Evolutionary conservation across 331 rosid species (phyloP), one percentile per base, ranked within the genome.

Genomic region (Quercus tomentella): DNA sequence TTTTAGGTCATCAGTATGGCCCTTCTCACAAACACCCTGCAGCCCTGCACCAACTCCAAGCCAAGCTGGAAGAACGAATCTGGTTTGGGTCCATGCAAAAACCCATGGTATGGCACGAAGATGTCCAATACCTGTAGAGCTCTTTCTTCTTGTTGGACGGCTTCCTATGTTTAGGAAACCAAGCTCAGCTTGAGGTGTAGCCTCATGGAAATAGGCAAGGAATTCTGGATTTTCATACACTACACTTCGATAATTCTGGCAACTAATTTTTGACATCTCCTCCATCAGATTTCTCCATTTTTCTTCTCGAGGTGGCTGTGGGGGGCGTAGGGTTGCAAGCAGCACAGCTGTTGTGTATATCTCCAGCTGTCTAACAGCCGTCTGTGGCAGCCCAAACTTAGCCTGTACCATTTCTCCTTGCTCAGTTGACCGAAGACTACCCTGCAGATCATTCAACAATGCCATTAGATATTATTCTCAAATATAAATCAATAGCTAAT

Each of bases 351-450:
- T 94, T 20, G 98, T 92, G 87, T 92, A 91, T 82, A 94, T 92
- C 73, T 94, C 98, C 75, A 94, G 92, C 88, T 94, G 97, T 84
- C 98, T 89, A 70, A 94, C 98, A 56, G 98, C 97, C 25, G 84
- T 90, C 74, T 92, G 95, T 54, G 97, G 97, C 80, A 92, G 79
- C 55, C 97, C 98, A 57, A 94, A 94, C 82, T 92, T 94, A 26
- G 97, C 94, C 87, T 94, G 92, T 35, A 94, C 93, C 98, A 94
- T 94, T 82, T 94, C 98, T 78, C 98, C 98, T 85, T 94, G 97
- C 88, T 94, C 98, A 9, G 98, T 94, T 77, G 97, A 88, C 71
- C 98, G 87, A 70, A 92, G 90, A 1, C 92, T 88, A 63, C 98
- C 98, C 98, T 94, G 86, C 60, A 37, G 61, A 61, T 41, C 45